A percentile compares a stretch with the other conserved stretches of the same genome.
phyloP scores from a whole-genome alignment of 768 basidiomycete genomes.

The Boletus sp. region DNA sequence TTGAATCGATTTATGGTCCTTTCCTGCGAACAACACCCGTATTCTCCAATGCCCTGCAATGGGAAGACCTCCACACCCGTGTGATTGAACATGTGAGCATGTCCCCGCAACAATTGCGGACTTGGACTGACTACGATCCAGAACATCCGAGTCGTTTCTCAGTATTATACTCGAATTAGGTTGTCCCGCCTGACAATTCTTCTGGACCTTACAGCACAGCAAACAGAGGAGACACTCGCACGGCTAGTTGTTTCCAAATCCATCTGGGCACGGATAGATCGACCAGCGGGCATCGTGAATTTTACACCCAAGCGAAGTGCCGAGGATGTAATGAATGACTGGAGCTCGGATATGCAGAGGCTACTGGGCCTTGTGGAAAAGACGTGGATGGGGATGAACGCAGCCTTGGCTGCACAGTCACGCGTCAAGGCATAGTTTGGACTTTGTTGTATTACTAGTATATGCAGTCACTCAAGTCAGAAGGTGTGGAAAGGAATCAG shows the following conservation, averaged over 20 bases:
- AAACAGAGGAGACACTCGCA: slow-evolving; percentile 87
- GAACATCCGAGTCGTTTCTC: slow-evolving; percentile 93
- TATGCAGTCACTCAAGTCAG: slow-evolving; percentile 1
- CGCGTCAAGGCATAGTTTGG: slow-evolving; percentile 44
- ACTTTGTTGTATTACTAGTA: slow-evolving; percentile 17
- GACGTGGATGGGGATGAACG: slow-evolving; percentile 98
- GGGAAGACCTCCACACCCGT: slow-evolving; percentile 93
- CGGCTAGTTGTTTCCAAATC: slow-evolving; percentile 89
- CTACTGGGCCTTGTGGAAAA: slow-evolving; percentile 90
- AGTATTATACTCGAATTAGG: slow-evolving; percentile 94
- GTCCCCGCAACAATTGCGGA: not conserved
- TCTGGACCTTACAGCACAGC: slow-evolving; percentile 75
- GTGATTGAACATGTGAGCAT: slow-evolving; percentile 91
- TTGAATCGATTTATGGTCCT: slow-evolving; percentile 82
- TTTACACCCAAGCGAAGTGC: slow-evolving; percentile 81
- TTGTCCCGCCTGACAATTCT: slow-evolving; percentile 77
- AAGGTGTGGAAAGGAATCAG: not conserved
- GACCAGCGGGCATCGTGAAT: slow-evolving; percentile 83
- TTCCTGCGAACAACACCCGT: slow-evolving; percentile 78
- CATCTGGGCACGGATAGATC: slow-evolving; percentile 91
- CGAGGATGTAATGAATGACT: slow-evolving; percentile 96
- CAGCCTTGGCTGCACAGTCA: slow-evolving; percentile 81
- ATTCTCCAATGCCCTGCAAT: slow-evolving; percentile 74
- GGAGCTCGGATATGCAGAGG: slow-evolving; percentile 96
- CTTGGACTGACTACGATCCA: slow-evolving; percentile 31